Evolutionary conservation across 768 basidiomycete genomes (phyloP), one percentile per base, ranked within the genome.

Genomic region (Serendipita sp.): DNA sequence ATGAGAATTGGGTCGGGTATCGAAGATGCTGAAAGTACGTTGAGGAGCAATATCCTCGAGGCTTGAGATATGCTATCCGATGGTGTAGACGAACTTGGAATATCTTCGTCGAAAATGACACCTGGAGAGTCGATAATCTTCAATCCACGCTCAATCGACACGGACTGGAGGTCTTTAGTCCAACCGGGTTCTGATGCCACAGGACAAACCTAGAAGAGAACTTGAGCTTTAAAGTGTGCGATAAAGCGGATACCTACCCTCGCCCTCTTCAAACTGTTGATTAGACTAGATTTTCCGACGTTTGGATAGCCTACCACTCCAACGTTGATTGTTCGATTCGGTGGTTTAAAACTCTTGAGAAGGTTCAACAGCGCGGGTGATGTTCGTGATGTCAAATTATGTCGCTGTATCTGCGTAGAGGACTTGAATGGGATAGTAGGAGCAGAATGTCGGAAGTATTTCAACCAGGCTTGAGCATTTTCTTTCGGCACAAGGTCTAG

Each of bases 231-330:
- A 48, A n/a, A 33, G 17, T 65, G 61, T 38, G n/a, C 43, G 1
- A 7, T 7, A 38, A 38, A 5, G 58, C 20, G 9, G 24, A 3
- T n/a, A 66, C 74, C 0, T 24, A 85, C 86, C 74, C 89, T 92
- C 64, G 83, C 81, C 41, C 91, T 75, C 73, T 92, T 93, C 60
- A 99, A 74, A 45, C 90, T 87, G 72, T 98, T 98, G 72, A 99
- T 93, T 63, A 98, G 70, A 69, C 85, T 88, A 63, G 90, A 94
- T 75, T 98, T 98, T 14, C 95, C 95, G 50, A 98, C 95, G 72
- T 98, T 98, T 0, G 95, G 95, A 73, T 92, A 95, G 1, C 95
- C 95, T 3, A 97, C 89, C 17, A 98, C 89, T 16, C 92, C 92
- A 58, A 95, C 81, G 0, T 90, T 92, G 60, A 90, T 77, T 0